These are phyloP conservation scores for Talaromyces liani DNA, from an alignment of 495 filamentous ascomycete species.

Conservation along the genomic window DNA sequence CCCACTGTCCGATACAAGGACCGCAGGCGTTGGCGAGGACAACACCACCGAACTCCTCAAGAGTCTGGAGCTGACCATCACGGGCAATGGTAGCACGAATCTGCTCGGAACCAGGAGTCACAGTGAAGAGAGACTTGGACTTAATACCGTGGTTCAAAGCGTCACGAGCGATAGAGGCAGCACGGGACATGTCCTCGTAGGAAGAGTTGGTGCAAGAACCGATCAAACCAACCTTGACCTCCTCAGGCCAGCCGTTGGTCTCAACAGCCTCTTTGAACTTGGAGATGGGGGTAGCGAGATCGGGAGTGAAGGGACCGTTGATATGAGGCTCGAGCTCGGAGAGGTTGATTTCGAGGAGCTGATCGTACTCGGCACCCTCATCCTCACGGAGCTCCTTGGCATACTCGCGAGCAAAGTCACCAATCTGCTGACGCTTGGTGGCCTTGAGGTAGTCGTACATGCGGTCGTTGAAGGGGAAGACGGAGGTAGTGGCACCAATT, in stretches of 20 bases:
- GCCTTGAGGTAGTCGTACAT: slow-evolving; percentile 93
- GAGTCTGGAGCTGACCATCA: slow-evolving; percentile 90
- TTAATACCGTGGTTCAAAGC: slow-evolving; percentile 91
- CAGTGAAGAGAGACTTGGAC: slow-evolving; percentile 86
- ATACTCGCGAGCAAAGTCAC: slow-evolving; percentile 80
- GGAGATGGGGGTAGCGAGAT: slow-evolving; percentile 95
- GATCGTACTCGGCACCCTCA: slow-evolving; percentile 91
- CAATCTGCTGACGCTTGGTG: slow-evolving; percentile 86
- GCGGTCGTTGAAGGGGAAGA: slow-evolving; percentile 98
- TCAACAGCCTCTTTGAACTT: slow-evolving; percentile 94
- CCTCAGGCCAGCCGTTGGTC: slow-evolving; percentile 92
- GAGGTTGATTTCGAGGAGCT: slow-evolving; percentile 93
- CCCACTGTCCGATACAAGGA: slow-evolving; percentile 81
- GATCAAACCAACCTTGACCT: slow-evolving; percentile 87
- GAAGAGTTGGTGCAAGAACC: slow-evolving; percentile 99
- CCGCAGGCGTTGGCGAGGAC: slow-evolving; percentile 97
- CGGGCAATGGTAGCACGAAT: slow-evolving; percentile 92
- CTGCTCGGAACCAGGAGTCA: slow-evolving; percentile 96
- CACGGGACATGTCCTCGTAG: slow-evolving; percentile 98
- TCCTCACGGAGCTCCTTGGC: slow-evolving; percentile 83
- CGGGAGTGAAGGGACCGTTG: slow-evolving; percentile 99
- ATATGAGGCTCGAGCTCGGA: slow-evolving; percentile 93
- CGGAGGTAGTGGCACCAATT: slow-evolving; percentile 93
- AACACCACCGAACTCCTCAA: slow-evolving; percentile 96
- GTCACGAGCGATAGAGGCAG: slow-evolving; percentile 89